Conservation (phyloP, 2,329 filamentous ascomycete genomes). For the Nigrospora sphaerica region DNA sequence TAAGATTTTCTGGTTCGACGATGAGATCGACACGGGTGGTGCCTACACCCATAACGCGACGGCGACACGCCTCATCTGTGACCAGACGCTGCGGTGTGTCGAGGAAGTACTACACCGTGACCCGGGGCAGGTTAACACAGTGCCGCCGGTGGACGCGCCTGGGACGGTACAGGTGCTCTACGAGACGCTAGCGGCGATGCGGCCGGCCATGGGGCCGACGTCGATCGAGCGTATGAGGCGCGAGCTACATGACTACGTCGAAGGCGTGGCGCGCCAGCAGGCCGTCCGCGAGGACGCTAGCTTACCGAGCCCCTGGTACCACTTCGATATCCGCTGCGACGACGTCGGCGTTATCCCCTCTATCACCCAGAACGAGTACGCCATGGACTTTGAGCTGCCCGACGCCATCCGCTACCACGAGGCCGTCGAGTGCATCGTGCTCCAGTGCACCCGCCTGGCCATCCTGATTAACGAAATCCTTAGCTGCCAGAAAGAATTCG, state of each 20-base stretch:
- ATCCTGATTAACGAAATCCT: conserved; percentile 19
- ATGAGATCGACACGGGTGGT: conserved; percentile 20
- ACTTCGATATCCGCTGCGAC: conserved; percentile 18
- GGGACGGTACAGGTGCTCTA: conserved; percentile 20
- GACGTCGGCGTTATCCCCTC: conserved; percentile 21
- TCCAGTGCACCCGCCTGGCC: conserved; percentile 17
- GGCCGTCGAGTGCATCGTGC: conserved; percentile 17
- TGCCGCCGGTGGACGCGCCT: conserved; percentile 9
- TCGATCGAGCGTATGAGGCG: conserved; percentile 13
- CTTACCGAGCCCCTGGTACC: conserved; percentile 19
- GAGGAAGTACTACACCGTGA: conserved; percentile 17
- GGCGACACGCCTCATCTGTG: conserved; percentile 13
- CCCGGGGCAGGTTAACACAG: conserved; percentile 8
- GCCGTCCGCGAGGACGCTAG: conserved; percentile 13
- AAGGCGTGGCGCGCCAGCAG: conserved; percentile 18
- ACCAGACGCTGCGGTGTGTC: conserved; percentile 16
- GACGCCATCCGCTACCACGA: conserved; percentile 16
- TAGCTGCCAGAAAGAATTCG: conserved; percentile 22
- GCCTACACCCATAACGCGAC: conserved; percentile 18
- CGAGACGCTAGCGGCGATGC: conserved; percentile 16
- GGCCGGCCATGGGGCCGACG: conserved; percentile 12
- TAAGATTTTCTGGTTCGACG: conserved; percentile 22
- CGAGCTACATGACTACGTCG: conserved; percentile 20
- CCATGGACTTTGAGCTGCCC: conserved; percentile 21
- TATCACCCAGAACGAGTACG: conserved; percentile 20